phyloP scores from a whole-genome alignment of 371 early-diverging fungal species.

The Mucor piriformis region DNA sequence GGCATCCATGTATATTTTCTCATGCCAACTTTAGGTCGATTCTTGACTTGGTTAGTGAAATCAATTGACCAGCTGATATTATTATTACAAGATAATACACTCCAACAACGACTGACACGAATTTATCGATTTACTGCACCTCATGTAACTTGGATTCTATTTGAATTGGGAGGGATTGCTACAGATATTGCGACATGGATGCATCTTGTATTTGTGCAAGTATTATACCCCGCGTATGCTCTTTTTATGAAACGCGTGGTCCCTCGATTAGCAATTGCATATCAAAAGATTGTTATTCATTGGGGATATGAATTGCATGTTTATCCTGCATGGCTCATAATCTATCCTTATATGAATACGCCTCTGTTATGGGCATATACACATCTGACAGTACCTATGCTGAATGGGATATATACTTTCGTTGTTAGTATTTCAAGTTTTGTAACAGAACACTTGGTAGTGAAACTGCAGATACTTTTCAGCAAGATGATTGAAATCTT shows the following conservation, averaged over 20 bases:
- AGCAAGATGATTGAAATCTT: neutral
- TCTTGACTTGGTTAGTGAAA: slow-evolving; percentile 12
- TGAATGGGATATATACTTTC: neutral
- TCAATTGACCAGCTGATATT: slow-evolving; percentile 16
- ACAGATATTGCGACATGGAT: neutral
- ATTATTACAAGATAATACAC: slow-evolving; percentile 11
- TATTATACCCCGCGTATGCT: slow-evolving; percentile 13
- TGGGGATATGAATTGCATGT: neutral
- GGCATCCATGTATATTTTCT: neutral
- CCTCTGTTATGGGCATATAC: slow-evolving; percentile 6
- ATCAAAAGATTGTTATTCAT: slow-evolving; percentile 1
- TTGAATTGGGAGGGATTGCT: neutral
- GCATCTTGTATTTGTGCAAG: neutral
- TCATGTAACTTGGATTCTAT: neutral
- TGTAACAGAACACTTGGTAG: slow-evolving; percentile 2
- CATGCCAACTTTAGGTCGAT: slow-evolving; percentile 20
- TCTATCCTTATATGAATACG: slow-evolving; percentile 15
- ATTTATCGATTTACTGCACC: slow-evolving; percentile 12
- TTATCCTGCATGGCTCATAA: slow-evolving; percentile 13
- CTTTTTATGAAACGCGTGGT: slow-evolving; percentile 21
- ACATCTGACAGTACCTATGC: slow-evolving; percentile 7
- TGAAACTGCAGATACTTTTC: neutral
- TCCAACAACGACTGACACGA: slow-evolving; percentile 7
- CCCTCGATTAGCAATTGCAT: slow-evolving; percentile 18
- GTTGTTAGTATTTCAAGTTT: neutral